Evolutionary conservation across 345 rosid species (phyloP).

Genomic region (Hibiscus trionum): DNA sequence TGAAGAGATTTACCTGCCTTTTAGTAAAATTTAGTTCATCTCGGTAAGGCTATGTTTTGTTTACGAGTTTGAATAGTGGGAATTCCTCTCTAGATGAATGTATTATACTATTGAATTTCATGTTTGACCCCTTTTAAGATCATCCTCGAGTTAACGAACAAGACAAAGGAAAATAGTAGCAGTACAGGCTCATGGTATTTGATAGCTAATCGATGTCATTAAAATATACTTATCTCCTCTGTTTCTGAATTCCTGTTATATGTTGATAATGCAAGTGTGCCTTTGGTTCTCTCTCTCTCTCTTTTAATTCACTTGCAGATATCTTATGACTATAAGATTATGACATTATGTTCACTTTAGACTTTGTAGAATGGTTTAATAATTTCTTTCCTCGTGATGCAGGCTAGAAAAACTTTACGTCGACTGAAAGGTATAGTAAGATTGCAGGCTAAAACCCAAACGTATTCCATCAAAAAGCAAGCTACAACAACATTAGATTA

Average conservation of each 20-base stretch:
- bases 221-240: neutral
- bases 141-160: neutral
- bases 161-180: neutral
- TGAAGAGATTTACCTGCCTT: neutral
- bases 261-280: neutral
- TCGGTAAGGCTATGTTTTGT: neutral
- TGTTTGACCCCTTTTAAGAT: neutral
- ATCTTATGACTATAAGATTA: neutral
- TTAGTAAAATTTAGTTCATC: neutral
- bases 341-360: neutral
- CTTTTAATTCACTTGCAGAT: neutral
- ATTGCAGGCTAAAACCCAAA: conserved; percentile 41
- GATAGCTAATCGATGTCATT: neutral
- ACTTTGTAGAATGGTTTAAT: neutral
- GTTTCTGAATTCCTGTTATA: neutral
- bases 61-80: neutral
- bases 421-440: conserved; percentile 55
- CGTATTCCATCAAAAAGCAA: conserved; percentile 52
- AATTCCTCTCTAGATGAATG: neutral
- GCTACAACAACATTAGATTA: conserved; percentile 45
- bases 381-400: conserved; percentile 14
- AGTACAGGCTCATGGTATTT: neutral
- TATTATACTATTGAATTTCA: neutral
- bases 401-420: conserved; percentile 74
- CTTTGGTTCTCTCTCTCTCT: neutral